These are phyloP conservation scores for Carpinus viminea DNA, from an alignment of 306 rosid species.

Conservation along the genomic window DNA sequence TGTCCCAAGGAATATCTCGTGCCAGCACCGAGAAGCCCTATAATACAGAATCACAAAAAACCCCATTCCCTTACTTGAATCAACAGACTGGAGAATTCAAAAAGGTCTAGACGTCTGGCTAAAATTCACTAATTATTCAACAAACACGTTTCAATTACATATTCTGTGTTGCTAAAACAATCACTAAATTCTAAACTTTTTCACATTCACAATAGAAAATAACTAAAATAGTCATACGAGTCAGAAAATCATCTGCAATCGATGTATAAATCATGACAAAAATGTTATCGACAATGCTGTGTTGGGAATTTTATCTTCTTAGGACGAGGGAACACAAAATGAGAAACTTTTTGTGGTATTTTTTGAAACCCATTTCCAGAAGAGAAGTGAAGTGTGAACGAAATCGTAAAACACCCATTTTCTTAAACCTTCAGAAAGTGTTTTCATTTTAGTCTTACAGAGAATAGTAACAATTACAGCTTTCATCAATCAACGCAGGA, in stretches of 20 bases:
- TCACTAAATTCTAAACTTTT: background rate
- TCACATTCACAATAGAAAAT: background rate
- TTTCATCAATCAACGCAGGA: background rate
- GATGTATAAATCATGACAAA: background rate
- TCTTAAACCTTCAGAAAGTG: background rate
- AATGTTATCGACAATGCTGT: background rate
- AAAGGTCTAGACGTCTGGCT: background rate
- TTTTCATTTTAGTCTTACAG: background rate
- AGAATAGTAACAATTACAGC: background rate
- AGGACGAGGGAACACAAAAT: background rate
- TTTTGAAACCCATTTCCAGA: background rate
- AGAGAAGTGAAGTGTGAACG: background rate
- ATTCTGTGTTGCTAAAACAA: background rate
- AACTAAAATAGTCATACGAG: background rate
- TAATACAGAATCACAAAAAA: slow-evolving; percentile 14
- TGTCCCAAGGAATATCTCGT: slow-evolving; percentile 62
- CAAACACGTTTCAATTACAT: background rate
- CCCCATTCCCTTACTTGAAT: background rate
- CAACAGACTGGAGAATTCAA: background rate
- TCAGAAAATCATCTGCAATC: background rate
- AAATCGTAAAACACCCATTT: background rate
- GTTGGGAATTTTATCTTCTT: background rate
- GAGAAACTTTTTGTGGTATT: too few relatives aligned
- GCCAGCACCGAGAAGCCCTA: slow-evolving; percentile 66
- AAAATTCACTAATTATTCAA: background rate